Percentiles rank a stretch among this genome's conserved stretches.
Conservation (phyloP, 1,284 basidiomycete species). For the Ustilago bromivora region DNA sequence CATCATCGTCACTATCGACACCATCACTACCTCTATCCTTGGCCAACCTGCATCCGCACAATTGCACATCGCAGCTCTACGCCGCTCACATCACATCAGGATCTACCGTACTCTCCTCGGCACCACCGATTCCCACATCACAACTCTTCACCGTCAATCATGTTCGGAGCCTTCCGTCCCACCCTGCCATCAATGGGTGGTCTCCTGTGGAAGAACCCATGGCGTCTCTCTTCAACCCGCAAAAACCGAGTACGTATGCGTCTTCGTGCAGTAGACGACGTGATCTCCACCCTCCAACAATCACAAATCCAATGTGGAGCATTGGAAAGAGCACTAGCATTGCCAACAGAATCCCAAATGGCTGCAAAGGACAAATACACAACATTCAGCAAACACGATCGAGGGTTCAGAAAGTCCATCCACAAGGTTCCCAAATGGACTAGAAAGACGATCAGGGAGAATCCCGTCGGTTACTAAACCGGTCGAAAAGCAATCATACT, state of each 20-base stretch:
- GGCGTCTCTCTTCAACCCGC: constrained; percentile 88
- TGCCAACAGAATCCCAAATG: constrained; percentile 92
- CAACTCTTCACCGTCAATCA: constrained; percentile 10
- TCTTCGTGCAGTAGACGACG: constrained; percentile 90
- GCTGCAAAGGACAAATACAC: constrained; percentile 92
- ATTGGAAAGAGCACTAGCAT: constrained; percentile 79
- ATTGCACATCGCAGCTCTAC: background rate
- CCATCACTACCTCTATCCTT: constrained; percentile 1
- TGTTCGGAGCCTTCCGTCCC: constrained; percentile 76
- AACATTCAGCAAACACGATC: constrained; percentile 78
- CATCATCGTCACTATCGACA: background rate
- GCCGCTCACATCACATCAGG: no score
- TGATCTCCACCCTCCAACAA: constrained; percentile 85
- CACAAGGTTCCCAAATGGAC: constrained; percentile 77
- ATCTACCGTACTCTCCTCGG: background rate
- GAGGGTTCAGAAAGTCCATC: constrained; percentile 85
- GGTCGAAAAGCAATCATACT: background rate
- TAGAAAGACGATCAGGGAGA: constrained; percentile 44
- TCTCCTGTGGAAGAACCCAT: constrained; percentile 92
- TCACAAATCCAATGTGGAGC: constrained; percentile 83
- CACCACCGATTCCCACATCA: background rate
- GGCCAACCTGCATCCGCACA: background rate
- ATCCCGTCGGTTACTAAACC: constrained; percentile 45
- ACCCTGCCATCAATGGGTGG: constrained; percentile 78
- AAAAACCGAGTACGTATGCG: constrained; percentile 90